phyloP scores from a whole-genome alignment of 805 yeast species.

The Debaryomyces prosopidis region DNA sequence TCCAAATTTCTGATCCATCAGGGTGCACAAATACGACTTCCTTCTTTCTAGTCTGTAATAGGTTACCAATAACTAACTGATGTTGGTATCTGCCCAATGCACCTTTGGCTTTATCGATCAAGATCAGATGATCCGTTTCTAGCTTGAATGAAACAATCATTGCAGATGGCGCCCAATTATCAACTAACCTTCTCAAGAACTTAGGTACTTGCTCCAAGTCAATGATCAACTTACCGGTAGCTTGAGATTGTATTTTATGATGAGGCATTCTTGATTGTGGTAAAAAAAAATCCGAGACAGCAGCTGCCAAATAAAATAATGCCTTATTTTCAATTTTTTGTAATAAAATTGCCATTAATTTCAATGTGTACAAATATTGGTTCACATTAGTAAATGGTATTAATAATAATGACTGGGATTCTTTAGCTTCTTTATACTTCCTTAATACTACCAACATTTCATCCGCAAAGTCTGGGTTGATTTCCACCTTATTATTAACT shows the following conservation, averaged over 20 bases:
- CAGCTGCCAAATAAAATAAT: slow-evolving; percentile 90
- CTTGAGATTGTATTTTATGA: slow-evolving; percentile 90
- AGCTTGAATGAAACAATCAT: slow-evolving; percentile 93
- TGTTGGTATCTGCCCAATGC: slow-evolving; percentile 88
- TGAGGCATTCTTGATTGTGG: slow-evolving; percentile 85
- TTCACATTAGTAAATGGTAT: slow-evolving; percentile 94
- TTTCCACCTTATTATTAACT: slow-evolving; percentile 54
- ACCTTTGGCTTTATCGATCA: slow-evolving; percentile 71
- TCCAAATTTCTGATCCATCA: slow-evolving; percentile 48
- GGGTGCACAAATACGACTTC: slow-evolving; percentile 84
- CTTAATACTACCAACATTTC: slow-evolving; percentile 61
- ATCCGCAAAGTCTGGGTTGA: slow-evolving; percentile 58
- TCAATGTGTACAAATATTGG: slow-evolving; percentile 85
- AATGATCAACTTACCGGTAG: slow-evolving; percentile 74
- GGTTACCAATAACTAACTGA: slow-evolving; percentile 91
- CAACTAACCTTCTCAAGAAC: slow-evolving; percentile 82
- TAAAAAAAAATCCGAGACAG: slow-evolving; percentile 93
- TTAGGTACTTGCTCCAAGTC: slow-evolving; percentile 96
- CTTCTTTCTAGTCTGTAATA: slow-evolving; percentile 81
- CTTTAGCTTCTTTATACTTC: slow-evolving; percentile 54
- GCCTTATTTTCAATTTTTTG: slow-evolving; percentile 57
- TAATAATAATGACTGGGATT: slow-evolving; percentile 54
- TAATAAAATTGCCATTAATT: slow-evolving; percentile 61
- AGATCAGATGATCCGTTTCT: slow-evolving; percentile 77
- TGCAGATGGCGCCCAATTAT: slow-evolving; percentile 92